Evolutionary conservation across 1,139 yeast species (phyloP).

Genomic region (Geotrichum aggregatum): DNA sequence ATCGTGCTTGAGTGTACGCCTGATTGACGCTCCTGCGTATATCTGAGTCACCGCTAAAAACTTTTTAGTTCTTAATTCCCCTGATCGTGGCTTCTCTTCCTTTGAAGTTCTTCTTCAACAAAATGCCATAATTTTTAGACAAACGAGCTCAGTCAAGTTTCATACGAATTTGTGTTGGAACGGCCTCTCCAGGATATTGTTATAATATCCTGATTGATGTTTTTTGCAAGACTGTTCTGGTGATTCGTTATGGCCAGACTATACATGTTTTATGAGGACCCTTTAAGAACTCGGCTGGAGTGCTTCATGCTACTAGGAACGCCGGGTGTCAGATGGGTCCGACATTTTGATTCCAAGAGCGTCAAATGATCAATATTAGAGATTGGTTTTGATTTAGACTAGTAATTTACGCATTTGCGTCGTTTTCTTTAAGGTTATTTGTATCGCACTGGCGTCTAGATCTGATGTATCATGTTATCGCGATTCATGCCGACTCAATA

Average conservation of each 20-base stretch:
- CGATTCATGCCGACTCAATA: too few species aligned
- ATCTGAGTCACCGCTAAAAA: background rate
- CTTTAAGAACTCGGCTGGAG: constrained; percentile 58
- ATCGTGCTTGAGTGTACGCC: too few species aligned
- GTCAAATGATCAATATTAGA: background rate
- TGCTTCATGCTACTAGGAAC: constrained; percentile 38
- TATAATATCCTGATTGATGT: constrained; percentile 11
- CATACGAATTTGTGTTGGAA: constrained; percentile 10
- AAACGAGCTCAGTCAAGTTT: constrained; percentile 21
- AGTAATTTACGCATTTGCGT: too few species aligned
- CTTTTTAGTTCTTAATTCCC: too few species aligned
- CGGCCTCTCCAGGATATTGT: background rate
- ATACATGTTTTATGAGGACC: constrained; percentile 31
- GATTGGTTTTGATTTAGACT: too few species aligned
- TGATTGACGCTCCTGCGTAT: too few species aligned
- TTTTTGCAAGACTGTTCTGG: constrained; percentile 41
- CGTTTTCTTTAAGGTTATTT: too few species aligned
- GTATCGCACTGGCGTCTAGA: too few species aligned
- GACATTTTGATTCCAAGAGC: constrained; percentile 34
- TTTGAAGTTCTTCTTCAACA: too few species aligned
- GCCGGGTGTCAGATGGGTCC: constrained; percentile 58
- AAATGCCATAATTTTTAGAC: constrained; percentile 21
- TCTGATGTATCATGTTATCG: too few species aligned
- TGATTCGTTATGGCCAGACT: constrained; percentile 39
- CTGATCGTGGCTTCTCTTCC: too few species aligned